Percentiles rank a stretch among this genome's conserved stretches.
Evolutionary conservation across 2,329 filamentous ascomycete genomes (phyloP).

Genomic region (Calonectria naviculata): DNA sequence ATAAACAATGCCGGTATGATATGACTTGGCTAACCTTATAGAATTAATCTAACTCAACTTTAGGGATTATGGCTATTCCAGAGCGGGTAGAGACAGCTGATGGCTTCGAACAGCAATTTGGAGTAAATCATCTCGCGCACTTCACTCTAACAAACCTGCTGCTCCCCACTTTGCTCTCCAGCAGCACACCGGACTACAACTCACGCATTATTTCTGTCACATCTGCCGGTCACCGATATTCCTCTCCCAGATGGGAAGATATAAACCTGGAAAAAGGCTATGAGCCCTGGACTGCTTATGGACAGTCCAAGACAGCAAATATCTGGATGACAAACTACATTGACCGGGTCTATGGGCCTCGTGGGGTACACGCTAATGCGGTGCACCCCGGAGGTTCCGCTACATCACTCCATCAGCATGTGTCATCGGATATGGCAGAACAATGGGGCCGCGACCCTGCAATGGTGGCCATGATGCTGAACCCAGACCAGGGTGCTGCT

Average conservation of each 20-base stretch:
- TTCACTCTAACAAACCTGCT: constrained; percentile 57
- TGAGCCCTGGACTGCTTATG: constrained; percentile 49
- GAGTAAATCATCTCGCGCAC: constrained; percentile 61
- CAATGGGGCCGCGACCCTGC: constrained; percentile 7
- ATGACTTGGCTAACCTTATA: background rate
- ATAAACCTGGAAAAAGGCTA: constrained; percentile 52
- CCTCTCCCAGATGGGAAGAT: constrained; percentile 49
- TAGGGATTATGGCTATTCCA: constrained; percentile 51
- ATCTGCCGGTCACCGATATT: constrained; percentile 53
- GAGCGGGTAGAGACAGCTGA: constrained; percentile 49
- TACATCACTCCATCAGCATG: constrained; percentile 7
- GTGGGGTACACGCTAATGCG: constrained; percentile 53
- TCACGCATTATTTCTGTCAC: constrained; percentile 60
- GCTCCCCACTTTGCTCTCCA: constrained; percentile 53
- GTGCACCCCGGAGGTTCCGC: constrained; percentile 57
- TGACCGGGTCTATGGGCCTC: constrained; percentile 54
- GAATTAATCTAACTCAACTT: background rate
- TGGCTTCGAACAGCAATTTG: constrained; percentile 62
- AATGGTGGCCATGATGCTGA: constrained; percentile 7
- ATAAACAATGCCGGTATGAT: constrained; percentile 54
- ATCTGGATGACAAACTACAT: constrained; percentile 60
- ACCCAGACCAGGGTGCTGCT: constrained; percentile 56
- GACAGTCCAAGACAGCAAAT: constrained; percentile 58
- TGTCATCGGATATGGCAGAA: background rate
- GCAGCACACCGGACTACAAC: constrained; percentile 49